Percentiles rank a stretch among this genome's conserved stretches.
Evolutionary conservation across 192 early-diverging fungal species (phyloP).

Genomic region (Tieghemiomyces parasiticus): DNA sequence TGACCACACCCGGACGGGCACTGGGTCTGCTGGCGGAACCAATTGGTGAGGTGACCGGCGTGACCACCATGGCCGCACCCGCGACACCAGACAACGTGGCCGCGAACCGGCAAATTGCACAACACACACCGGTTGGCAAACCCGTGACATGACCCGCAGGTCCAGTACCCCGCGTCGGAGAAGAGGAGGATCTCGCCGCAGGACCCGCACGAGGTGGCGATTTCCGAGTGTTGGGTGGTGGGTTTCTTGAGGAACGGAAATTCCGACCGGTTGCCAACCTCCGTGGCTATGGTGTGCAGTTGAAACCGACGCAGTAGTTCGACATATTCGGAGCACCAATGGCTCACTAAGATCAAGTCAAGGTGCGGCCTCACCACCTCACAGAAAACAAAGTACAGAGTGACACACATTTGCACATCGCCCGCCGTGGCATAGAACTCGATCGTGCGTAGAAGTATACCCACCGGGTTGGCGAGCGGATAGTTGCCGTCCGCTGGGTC

Average conservation of each 20-base stretch:
- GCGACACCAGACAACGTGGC: constrained; percentile 29
- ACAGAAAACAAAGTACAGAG: constrained; percentile 4
- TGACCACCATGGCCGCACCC: constrained; percentile 51
- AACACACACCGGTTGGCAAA: neutral
- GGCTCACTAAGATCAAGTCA: neutral
- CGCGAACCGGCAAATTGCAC: constrained; percentile 15
- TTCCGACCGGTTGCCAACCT: constrained; percentile 6
- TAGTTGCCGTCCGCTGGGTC: too few relatives aligned
- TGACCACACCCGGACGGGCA: constrained; percentile 41
- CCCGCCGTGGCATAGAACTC: constrained; percentile 4
- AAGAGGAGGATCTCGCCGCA: neutral
- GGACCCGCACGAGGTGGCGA: neutral
- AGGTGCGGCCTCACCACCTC: neutral
- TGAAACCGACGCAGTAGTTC: constrained; percentile 3
- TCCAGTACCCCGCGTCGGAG: constrained; percentile 1
- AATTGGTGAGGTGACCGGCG: constrained; percentile 29
- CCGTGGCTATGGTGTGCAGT: neutral
- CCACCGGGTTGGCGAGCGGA: too few relatives aligned
- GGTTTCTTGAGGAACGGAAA: constrained; percentile 8
- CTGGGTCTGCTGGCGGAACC: constrained; percentile 31
- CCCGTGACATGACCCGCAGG: neutral
- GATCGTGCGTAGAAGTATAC: too few relatives aligned
- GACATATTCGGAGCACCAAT: constrained; percentile 7
- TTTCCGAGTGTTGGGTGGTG: constrained; percentile 9
- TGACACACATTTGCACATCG: constrained; percentile 9